phyloP scores from a whole-genome alignment of 805 yeast species.

The Candida suzukii region DNA sequence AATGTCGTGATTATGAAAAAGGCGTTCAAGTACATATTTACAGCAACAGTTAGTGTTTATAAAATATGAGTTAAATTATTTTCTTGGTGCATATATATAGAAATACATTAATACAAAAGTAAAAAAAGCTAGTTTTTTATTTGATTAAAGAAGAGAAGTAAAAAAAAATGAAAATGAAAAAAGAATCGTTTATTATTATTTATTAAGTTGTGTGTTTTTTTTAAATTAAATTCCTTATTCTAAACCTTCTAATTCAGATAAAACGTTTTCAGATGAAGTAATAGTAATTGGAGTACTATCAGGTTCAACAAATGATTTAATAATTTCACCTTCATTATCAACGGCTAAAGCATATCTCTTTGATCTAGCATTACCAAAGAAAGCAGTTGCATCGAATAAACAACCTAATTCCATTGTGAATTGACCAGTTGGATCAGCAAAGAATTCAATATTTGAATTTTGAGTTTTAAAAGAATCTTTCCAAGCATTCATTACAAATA shows the following conservation, averaged over 20 bases:
- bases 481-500: constrained; percentile 85
- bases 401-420: constrained; percentile 61
- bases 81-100: too few species aligned
- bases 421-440: constrained; percentile 77
- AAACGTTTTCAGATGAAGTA: constrained; percentile 39
- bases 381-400: constrained; percentile 64
- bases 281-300: constrained; percentile 67
- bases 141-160: too few species aligned
- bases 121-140: too few species aligned
- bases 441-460: constrained; percentile 28
- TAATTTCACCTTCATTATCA: constrained; percentile 61
- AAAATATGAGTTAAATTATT: too few species aligned
- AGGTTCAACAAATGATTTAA: constrained; percentile 66
- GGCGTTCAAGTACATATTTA: too few species aligned
- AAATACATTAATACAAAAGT: too few species aligned
- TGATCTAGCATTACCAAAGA: constrained; percentile 73
- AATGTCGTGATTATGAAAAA: too few species aligned
- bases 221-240: too few species aligned
- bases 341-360: constrained; percentile 72
- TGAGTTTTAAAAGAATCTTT: constrained; percentile 33
- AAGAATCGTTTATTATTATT: too few species aligned
- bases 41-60: too few species aligned
- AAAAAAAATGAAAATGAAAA: too few species aligned
- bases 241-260: constrained; percentile 21
- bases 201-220: too few species aligned